These are phyloP conservation scores for Pestalotiopsis sp. DNA, from an alignment of 2,329 filamentous ascomycete species.

Conservation along the genomic window DNA sequence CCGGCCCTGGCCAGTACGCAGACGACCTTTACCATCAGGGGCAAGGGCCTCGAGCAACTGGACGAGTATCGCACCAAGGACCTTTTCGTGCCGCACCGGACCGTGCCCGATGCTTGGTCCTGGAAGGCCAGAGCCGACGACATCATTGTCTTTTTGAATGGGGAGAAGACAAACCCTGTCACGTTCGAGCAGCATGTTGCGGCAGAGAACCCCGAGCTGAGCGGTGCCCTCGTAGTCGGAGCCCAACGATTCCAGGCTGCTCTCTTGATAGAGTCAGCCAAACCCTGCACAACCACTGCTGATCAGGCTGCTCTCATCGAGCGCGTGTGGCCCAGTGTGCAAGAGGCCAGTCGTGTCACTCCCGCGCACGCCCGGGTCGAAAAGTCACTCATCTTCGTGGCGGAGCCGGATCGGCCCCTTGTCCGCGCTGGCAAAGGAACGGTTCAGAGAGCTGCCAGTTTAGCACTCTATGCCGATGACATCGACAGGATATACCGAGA, in stretches of 20 bases:
- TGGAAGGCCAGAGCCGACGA: constrained; percentile 30
- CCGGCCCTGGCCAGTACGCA: constrained; percentile 16
- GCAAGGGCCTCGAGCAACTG: constrained; percentile 9
- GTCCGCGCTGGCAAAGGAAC: not conserved
- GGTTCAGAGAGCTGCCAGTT: not conserved
- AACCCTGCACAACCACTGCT: not conserved
- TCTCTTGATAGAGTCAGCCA: not conserved
- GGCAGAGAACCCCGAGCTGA: not conserved
- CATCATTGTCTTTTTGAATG: constrained; percentile 33
- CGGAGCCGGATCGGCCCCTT: not conserved
- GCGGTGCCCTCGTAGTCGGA: not conserved
- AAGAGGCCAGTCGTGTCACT: not conserved
- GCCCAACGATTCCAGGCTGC: not conserved
- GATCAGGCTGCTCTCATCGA: not conserved
- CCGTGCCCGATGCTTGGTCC: constrained; percentile 24
- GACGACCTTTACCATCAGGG: constrained; percentile 18
- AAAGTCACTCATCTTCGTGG: not conserved
- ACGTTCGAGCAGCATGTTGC: not conserved
- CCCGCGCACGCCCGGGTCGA: not conserved
- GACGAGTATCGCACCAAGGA: constrained; percentile 25
- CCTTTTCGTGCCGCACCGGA: constrained; percentile 25
- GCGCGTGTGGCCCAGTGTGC: not conserved
- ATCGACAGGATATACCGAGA: not conserved
- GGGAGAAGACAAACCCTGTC: constrained; percentile 22
- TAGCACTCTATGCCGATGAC: not conserved